phyloP scores from a whole-genome alignment of 495 filamentous ascomycete species.

The Lepidopterella palustris region DNA sequence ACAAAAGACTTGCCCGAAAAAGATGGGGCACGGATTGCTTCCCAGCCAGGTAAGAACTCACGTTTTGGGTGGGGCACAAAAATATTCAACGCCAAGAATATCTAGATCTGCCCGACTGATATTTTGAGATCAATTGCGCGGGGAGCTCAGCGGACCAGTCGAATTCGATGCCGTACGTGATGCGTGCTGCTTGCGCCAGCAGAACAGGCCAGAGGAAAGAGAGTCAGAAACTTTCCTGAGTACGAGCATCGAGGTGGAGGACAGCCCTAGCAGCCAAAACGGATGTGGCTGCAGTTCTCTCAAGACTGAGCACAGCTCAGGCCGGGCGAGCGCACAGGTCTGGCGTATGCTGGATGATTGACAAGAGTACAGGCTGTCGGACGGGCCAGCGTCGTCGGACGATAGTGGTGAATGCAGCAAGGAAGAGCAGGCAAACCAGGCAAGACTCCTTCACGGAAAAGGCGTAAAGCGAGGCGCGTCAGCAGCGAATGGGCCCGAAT shows the following conservation, averaged over 20 bases:
- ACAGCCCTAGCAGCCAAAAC: conserved; percentile 10
- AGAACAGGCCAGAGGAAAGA: conserved; percentile 24
- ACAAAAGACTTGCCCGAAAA: background rate
- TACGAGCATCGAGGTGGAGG: conserved; percentile 10
- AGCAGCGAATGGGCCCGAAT: background rate
- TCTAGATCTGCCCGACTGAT: background rate
- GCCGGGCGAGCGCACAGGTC: background rate
- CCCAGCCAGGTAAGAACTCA: background rate
- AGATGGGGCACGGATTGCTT: background rate
- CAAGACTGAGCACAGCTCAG: background rate
- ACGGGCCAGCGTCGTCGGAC: background rate
- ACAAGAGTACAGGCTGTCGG: background rate
- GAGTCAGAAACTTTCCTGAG: conserved; percentile 9
- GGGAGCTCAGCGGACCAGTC: background rate
- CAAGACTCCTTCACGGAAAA: background rate
- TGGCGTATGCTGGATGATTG: background rate
- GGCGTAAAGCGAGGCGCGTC: background rate
- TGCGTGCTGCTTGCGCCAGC: conserved; percentile 17
- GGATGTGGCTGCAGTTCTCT: conserved; percentile 26
- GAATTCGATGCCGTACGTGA: background rate
- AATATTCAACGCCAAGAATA: background rate
- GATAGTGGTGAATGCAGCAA: background rate
- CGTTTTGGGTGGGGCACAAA: conserved; percentile 1
- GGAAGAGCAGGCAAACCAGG: background rate
- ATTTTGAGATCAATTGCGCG: background rate